Base-by-base conservation (phyloP, 2,329 filamentous ascomycete species). In the Fusarium nurragi region DNA sequence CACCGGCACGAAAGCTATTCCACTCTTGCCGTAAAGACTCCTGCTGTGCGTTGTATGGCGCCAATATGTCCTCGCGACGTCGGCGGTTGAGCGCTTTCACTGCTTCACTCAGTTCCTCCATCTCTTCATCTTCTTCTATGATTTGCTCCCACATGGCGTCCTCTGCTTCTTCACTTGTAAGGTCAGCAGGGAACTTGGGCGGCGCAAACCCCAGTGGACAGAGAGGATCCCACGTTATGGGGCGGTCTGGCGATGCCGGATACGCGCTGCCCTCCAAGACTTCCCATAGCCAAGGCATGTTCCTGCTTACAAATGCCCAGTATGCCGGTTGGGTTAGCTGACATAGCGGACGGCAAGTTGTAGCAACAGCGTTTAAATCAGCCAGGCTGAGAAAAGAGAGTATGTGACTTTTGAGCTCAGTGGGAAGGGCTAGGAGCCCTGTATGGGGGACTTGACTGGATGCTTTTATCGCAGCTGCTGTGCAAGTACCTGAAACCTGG, bases 271-370 rank as follows among this genome's bases (percentile, higher is more conserved):
- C 38, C 5, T 51, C 37, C 0, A 37, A 3, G 10, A 51, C 6
- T 9, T 59, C 55, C 43, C 54, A 59, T 0, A 59, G 13, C 55
- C 54, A 59, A 1, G 37, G 2, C 53, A 59, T 51, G 2, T 11
- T 7, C 1, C 9, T 14, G 0, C 6, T 1, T 2, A 59, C 3
- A 0, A 0, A 3, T 0, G 5, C 8, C 3, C 9, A 21, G 5
- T 51, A 59, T 5, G 3, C 4, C 0, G 6, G 5, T 21, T 59
- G 54, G 1, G 21, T 22, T 5, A 43, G 18, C 1, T 11, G 22
- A 4, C 38, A 43, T 1, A 59, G 16, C 1, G 2, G 8, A 0
- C 12, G 19, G 3, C 55, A 59, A 1, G 43, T 21, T 8, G 13
- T 18, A 2, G 53, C 30, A 10, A 14, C 0, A 5, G 14, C n/a